Evolutionary conservation across 805 yeast species (phyloP), one percentile per base, ranked within the genome.

Genomic region (Pichia cephalocereana): DNA sequence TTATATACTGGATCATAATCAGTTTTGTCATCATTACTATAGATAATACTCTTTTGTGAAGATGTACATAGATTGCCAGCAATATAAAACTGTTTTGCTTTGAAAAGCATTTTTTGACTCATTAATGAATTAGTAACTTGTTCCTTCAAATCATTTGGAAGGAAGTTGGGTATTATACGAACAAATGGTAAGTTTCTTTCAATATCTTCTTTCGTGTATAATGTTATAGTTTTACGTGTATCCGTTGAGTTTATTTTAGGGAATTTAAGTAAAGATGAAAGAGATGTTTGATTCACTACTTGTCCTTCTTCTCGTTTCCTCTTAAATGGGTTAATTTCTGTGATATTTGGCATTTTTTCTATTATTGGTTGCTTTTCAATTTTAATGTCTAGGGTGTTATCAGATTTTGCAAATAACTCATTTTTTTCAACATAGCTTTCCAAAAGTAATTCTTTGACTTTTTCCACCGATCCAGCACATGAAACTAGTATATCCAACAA

Each of bases 51-150:
- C 7, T 65, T 60, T 58, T 82, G 88, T n/a, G 77, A 75, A 2
- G 90, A 78, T 8, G 57, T 59, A 45, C 86, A 83, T 45, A 69
- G 61, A 17, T 81, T 76, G 1, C 83, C 88, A 54, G 83, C 84
- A 10, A 86, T 65, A 49, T 76, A 71, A 58, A 86, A 86, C 53
- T 71, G 67, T 26, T 72, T 69, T 9, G 66, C 60, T 1, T 53
- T 55, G 66, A 79, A 78, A 0, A 53, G 47, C 1, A 66, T 55
- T 6, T 69, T 61, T 37, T 74, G 77, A 1, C 67, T 60, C 51
- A 75, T 48, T 14, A 82, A 64, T 18, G 69, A 66, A 12, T 57
- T 46, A 2, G 82, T 61, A 2, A 83, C 56, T 0, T 55, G 54
- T 31, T 75, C 69, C 0, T 87, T 78, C 9, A 77, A 49, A 0